Base-by-base conservation (phyloP, 306 rosid genomes). In the Cicer chorassanicum region DNA sequence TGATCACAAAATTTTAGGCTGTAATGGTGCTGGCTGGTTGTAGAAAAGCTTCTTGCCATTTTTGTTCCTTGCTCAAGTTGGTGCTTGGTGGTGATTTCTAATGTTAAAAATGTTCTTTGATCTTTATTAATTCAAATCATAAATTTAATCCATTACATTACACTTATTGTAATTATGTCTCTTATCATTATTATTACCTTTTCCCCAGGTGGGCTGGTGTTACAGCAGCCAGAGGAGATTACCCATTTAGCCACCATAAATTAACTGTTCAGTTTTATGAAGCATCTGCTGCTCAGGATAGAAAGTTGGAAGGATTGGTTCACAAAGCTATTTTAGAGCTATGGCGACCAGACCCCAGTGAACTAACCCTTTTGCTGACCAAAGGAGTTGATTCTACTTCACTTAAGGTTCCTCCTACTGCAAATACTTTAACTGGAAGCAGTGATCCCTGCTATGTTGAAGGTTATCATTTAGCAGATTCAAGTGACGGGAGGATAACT, bases 221-320 rank as follows among this genome's bases (percentile, higher is more conserved):
- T 70, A 89, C 96, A 78, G 89, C 83, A 72, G 97, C 97, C 79
- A 87, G 98, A 85, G 99, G 98, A 68, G 99, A 94, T 82, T 94
- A 94, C 82, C 99, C 99, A 55, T 94, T 94, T 86, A 94, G 99
- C 87, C 99, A 94, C 87, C 99, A 94, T 85, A 94, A 94, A 84
- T 89, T 94, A 84, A 92, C 97, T 61, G 99, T 92, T 78, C 98
- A 92, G 71, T 92, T 94, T 81, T 94, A 92, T 81, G 99, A 94
- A 90, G 91, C 90, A 76, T 81, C 97, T 87, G 96, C 99, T 68
- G 98, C 99, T 61, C 99, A 94, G 88, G 99, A 94, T 78, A 86
- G 99, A 82, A 94, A 94, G 80, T 83, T 94, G 86, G 99, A 94
- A 92, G 95, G 95, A 60, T 82, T 94, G 84, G 99, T 94, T 81